Evolutionary conservation across 2,329 filamentous ascomycete genomes (phyloP), one percentile per base, ranked within the genome.

Genomic region (Neoarthrinium moseri): DNA sequence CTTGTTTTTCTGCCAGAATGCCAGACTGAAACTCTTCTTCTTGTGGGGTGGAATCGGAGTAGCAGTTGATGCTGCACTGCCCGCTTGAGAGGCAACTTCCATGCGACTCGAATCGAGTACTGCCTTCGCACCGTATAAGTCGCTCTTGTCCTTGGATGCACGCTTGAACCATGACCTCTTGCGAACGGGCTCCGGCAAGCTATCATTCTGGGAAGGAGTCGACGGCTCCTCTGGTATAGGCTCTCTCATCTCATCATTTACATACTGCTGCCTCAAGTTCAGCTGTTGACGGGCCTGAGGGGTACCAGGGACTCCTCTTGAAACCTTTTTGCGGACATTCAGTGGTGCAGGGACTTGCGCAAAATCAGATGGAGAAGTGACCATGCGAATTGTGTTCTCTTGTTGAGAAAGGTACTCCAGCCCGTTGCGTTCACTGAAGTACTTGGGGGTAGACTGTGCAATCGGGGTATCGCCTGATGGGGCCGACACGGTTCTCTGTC

Each of bases 131-230:
- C 45, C 45, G 2, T 56, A 36, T 5, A 57, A 6, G 30, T 56
- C 55, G 8, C 55, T 53, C 43, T 54, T 60, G 13, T 68, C 63
- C 51, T 72, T 77, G 10, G 72, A 74, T 13, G 59, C 53, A 10
- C 76, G 69, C 51, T 70, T 74, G 59, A 80, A 80, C 77, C 77
- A 81, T 2, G 69, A 71, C 40, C 70, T 74, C 61, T 75, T 78
- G 59, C 71, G 76, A 50, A 49, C 21, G 13, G 67, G 66, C 35
- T 55, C 39, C 2, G 50, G 51, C 8, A 49, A 52, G 23, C 44
- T 49, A 35, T 55, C 51, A n/a, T n/a, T n/a, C 32, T 57, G 53
- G 3, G 51, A 53, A 27, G 44, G 49, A 4, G 37, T 49, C 3
- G 48, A 47, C 15, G 55, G 45, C 22, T 59, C 52, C 17, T 58